Evolutionary conservation across 441 rosid species (phyloP), one percentile per base, ranked within the genome.

Genomic region (Sinapis alba): DNA sequence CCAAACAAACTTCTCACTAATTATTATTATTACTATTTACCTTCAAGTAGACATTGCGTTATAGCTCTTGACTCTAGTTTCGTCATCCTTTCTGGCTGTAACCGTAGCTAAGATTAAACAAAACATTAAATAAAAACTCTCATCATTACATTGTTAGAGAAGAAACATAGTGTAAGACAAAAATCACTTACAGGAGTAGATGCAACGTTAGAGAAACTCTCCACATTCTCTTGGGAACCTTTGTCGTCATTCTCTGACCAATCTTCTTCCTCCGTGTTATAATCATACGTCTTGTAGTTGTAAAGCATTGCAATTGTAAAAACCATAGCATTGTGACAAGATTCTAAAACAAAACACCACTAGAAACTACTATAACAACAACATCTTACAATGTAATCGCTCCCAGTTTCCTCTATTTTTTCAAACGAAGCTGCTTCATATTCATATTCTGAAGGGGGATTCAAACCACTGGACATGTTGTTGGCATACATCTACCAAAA

Each of bases 31-130:
- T 66, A 58, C 81, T 76, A 4, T 32, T 24, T 50, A 77, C 80
- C 73, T 71, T 65, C 69, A 36, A 77, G 73, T 15, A 77, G 58
- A 72, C 80, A 77, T 60, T 66, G 72, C 0, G 72, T 77, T 60
- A 50, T 77, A 34, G 77, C 80, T 50, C 68, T 56, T 3, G 77
- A 77, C 20, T 77, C 77, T 23, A 58, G 2, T 4, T 71, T 77
- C 51, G 66, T 45, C 30, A 67, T 38, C 68, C 81, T 67, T 7
- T 66, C 69, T 41, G 77, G 81, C 8, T 58, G 77, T 66, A 36
- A 27, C 65, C 80, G 76, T 65, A 71, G 12, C 80, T 77, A 60
- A 15, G 0, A 59, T 2, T 32, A n/a, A 30, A 50, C 6, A 77
- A 18, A 56, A 8, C 12, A 34, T 34, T 34, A 10, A 54, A 10